A percentile compares a stretch with the other conserved stretches of the same genome.
Conservation (phyloP, 345 rosid species). For the Trapa bicornis region DNA sequence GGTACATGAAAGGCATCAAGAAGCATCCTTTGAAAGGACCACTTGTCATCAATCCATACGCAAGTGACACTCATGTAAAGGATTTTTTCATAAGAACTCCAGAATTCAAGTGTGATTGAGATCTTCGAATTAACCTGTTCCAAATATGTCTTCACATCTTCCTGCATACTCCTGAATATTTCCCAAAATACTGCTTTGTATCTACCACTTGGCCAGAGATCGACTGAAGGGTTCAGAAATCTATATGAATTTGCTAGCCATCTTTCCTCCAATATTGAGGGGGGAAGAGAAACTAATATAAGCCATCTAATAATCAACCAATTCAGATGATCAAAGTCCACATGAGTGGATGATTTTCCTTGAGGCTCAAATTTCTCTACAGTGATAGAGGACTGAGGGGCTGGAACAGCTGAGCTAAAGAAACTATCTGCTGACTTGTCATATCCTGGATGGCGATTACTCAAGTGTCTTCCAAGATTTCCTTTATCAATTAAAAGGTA, state of each 20-base stretch:
- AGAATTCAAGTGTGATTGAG: conserved; percentile 59
- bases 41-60: conserved; percentile 78
- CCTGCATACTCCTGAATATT: conserved; percentile 88
- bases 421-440: conserved; percentile 54
- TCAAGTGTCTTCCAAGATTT: conserved; percentile 82
- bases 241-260: conserved; percentile 77
- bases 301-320: conserved; percentile 93
- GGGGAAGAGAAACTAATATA: conserved; percentile 63
- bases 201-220: conserved; percentile 63
- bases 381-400: conserved; percentile 28
- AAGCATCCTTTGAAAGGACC: conserved; percentile 58
- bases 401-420: conserved; percentile 28
- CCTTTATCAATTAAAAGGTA: conserved; percentile 29
- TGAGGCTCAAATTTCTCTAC: conserved; percentile 46
- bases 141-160: conserved; percentile 52
- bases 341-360: conserved; percentile 29
- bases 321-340: conserved; percentile 85
- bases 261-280: conserved; percentile 61
- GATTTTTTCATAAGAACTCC: conserved; percentile 66
- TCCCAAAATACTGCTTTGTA: conserved; percentile 54
- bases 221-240: conserved; percentile 64
- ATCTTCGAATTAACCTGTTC: conserved; percentile 71
- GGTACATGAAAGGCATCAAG: conserved; percentile 72
- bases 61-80: conserved; percentile 76
- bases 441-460: conserved; percentile 87